phyloP scores from a whole-genome alignment of 192 early-diverging fungal genomes.

The Podila epigama region DNA sequence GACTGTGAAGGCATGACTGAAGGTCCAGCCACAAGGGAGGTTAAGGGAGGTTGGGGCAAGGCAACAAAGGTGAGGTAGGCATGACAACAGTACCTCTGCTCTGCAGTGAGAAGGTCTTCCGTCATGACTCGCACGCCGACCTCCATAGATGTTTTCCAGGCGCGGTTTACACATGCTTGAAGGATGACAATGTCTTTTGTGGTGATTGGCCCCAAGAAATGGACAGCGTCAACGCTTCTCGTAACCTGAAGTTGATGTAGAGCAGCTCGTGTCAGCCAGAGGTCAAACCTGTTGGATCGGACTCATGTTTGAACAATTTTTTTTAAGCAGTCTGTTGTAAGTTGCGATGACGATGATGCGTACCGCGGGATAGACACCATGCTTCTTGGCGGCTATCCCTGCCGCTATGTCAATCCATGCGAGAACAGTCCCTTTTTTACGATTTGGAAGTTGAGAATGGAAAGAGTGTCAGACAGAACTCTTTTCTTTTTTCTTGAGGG shows the following conservation, averaged over 20 bases:
- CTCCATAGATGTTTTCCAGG: constrained; percentile 80
- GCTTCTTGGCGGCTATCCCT: constrained; percentile 69
- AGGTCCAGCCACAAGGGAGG: neutral
- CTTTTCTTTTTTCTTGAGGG: neutral
- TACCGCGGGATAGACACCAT: constrained; percentile 62
- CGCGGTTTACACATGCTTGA: constrained; percentile 68
- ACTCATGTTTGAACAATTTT: too few species aligned
- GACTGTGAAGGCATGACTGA: neutral
- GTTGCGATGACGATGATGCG: too few species aligned
- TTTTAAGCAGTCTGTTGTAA: too few species aligned
- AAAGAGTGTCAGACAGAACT: neutral
- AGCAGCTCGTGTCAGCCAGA: too few species aligned
- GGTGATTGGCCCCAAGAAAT: constrained; percentile 70
- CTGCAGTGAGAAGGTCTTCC: constrained; percentile 66
- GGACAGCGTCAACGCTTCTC: constrained; percentile 71
- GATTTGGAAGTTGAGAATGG: neutral
- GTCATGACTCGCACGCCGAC: constrained; percentile 73
- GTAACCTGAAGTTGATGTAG: constrained; percentile 59
- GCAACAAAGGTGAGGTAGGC: constrained; percentile 75
- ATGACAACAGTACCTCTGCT: constrained; percentile 64
- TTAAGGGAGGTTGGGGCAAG: constrained; percentile 31
- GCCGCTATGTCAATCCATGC: constrained; percentile 75
- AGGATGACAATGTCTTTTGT: constrained; percentile 69
- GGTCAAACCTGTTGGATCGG: too few species aligned
- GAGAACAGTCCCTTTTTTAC: constrained; percentile 57